These are phyloP conservation scores for Dichotomopilus funicola DNA, from an alignment of 2,329 filamentous ascomycete species.

Conservation along the genomic window DNA sequence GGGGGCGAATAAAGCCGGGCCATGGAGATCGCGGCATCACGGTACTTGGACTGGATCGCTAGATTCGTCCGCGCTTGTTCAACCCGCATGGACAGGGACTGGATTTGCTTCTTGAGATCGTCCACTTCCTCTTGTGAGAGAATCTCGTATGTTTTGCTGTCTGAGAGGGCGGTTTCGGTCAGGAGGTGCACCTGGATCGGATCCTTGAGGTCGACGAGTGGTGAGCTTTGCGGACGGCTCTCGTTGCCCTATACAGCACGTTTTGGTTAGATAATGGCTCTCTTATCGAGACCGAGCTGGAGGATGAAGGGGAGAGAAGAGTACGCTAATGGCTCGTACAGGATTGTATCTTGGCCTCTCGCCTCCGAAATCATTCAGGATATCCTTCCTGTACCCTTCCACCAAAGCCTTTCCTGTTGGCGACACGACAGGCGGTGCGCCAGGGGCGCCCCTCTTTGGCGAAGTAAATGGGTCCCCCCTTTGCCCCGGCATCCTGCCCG, in stretches of 20 bases:
- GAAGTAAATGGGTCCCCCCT: slow-evolving; percentile 28
- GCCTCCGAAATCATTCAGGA: slow-evolving; percentile 47
- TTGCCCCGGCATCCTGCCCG: slow-evolving; percentile 3
- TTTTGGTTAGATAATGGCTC: slow-evolving; percentile 8
- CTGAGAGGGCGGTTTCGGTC: slow-evolving; percentile 85
- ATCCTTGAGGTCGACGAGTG: slow-evolving; percentile 57
- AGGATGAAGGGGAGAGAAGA: neutral
- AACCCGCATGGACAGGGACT: slow-evolving; percentile 65
- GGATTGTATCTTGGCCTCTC: slow-evolving; percentile 51
- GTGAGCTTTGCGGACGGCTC: slow-evolving; percentile 48
- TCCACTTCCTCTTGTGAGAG: slow-evolving; percentile 90
- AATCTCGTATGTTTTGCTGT: slow-evolving; percentile 80
- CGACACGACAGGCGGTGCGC: slow-evolving; percentile 28
- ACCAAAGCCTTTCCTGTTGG: slow-evolving; percentile 46
- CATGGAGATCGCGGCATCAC: slow-evolving; percentile 85
- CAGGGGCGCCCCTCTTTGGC: slow-evolving; percentile 25
- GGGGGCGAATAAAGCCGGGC: slow-evolving; percentile 65
- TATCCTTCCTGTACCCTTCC: slow-evolving; percentile 53
- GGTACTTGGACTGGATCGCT: slow-evolving; percentile 84
- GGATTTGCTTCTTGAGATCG: slow-evolving; percentile 78
- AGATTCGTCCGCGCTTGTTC: slow-evolving; percentile 78
- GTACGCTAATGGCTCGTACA: slow-evolving; percentile 36
- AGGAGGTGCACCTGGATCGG: slow-evolving; percentile 82
- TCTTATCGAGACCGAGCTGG: neutral
- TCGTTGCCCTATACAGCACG: slow-evolving; percentile 39